Percentiles rank a stretch among this genome's conserved stretches.
Conservation (phyloP, 2,329 filamentous ascomycete genomes). For the Epichloe glyceriae region DNA sequence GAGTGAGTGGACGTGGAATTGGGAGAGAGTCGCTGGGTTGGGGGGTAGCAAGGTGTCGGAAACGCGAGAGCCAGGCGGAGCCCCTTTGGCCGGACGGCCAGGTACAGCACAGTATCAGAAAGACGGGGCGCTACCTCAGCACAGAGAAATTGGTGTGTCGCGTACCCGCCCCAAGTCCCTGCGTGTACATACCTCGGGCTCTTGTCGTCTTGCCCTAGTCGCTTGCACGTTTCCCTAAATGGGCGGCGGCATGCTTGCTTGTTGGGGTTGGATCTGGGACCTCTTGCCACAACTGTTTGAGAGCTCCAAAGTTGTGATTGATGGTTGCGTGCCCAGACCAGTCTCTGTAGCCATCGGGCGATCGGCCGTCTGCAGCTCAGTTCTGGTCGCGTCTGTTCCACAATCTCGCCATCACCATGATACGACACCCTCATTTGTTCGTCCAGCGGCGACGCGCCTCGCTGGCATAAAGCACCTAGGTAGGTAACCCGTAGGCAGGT, state of each 20-base stretch:
- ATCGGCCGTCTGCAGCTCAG: background rate
- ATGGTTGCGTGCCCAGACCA: background rate
- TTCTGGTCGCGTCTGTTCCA: background rate
- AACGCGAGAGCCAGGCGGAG: background rate
- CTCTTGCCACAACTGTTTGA: too few species aligned
- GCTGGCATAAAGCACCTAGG: too few species aligned
- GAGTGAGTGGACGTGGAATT: slow-evolving; percentile 16
- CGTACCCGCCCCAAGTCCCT: slow-evolving; percentile 24
- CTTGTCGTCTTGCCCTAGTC: background rate
- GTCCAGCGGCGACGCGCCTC: too few species aligned
- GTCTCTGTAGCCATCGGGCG: background rate
- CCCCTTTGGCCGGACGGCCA: slow-evolving; percentile 7
- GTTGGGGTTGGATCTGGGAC: too few species aligned
- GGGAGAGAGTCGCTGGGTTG: slow-evolving; percentile 13
- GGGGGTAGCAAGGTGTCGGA: slow-evolving; percentile 13
- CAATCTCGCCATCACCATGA: background rate
- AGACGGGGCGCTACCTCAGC: slow-evolving; percentile 19
- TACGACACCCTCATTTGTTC: background rate
- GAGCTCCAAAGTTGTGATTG: background rate
- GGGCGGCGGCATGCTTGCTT: too few species aligned
- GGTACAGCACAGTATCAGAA: slow-evolving; percentile 27
- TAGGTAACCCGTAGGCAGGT: too few species aligned
- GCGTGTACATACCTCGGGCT: slow-evolving; percentile 12
- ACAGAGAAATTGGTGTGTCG: slow-evolving; percentile 22
- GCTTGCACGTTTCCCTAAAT: too few species aligned